Conservation (phyloP, 2,329 filamentous ascomycete genomes). For the Rhinocladiella mackenziei region DNA sequence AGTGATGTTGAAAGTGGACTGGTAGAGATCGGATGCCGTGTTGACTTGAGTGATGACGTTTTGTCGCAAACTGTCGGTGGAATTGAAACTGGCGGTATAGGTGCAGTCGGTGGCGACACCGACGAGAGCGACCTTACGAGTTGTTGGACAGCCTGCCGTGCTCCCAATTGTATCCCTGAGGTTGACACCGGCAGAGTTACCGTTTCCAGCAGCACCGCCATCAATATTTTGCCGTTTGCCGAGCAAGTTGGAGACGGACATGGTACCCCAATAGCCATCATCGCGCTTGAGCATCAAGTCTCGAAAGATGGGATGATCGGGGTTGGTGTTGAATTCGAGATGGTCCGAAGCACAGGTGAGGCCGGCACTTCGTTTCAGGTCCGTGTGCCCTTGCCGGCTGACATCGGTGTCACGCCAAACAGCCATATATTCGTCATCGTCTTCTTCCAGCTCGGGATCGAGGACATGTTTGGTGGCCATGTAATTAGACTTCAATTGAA, state of each 20-base stretch:
- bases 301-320: conserved; percentile 63
- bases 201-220: conserved; percentile 58
- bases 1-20: conserved; percentile 89
- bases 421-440: conserved; percentile 73
- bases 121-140: conserved; percentile 85
- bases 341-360: conserved; percentile 67
- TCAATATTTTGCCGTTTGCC: conserved; percentile 64
- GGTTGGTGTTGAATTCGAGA: conserved; percentile 73
- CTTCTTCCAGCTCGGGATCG: conserved; percentile 62
- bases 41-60: conserved; percentile 85
- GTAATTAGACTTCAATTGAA: conserved; percentile 73
- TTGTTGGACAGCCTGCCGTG: conserved; percentile 77
- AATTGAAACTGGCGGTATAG: conserved; percentile 70
- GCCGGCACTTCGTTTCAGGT: conserved; percentile 60
- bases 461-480: conserved; percentile 63
- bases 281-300: conserved; percentile 44
- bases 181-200: conserved; percentile 77
- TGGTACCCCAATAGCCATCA: conserved; percentile 54
- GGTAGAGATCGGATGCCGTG: conserved; percentile 79
- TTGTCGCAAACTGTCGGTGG: conserved; percentile 58
- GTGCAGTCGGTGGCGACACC: conserved; percentile 91
- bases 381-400: conserved; percentile 48
- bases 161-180: conserved; percentile 73
- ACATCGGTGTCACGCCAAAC: conserved; percentile 91
- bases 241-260: conserved; percentile 63